Percentiles rank a stretch among this genome's conserved stretches.
phyloP scores from a whole-genome alignment of 441 rosid genomes.

The Gossypium davidsonii region DNA sequence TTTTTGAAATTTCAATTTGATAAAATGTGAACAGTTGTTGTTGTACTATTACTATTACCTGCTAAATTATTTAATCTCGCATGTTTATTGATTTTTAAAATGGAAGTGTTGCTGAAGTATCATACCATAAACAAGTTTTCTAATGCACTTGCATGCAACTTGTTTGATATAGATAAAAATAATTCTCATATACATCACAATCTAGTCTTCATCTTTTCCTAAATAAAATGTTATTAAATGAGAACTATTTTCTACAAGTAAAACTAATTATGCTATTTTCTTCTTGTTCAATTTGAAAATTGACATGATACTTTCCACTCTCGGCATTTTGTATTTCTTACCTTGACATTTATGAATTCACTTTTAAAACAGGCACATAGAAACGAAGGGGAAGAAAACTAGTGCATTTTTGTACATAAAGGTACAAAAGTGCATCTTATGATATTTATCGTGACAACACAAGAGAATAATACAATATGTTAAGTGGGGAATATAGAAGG shows the following conservation, averaged over 20 bases:
- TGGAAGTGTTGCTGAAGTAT: neutral
- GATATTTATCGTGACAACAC: neutral
- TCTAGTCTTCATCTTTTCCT: neutral
- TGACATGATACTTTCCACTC: neutral
- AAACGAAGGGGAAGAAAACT: neutral
- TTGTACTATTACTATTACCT: neutral
- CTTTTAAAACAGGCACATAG: neutral
- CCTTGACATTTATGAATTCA: constrained; percentile 1
- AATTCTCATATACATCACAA: neutral
- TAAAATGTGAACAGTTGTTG: neutral
- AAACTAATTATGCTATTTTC: constrained; percentile 9
- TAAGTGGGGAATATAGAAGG: constrained; percentile 19
- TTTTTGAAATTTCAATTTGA: neutral
- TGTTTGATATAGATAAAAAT: neutral
- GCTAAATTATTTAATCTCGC: neutral
- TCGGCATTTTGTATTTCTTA: neutral
- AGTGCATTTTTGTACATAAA: neutral
- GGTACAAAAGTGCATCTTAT: neutral
- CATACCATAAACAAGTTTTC: neutral
- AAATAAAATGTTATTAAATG: neutral
- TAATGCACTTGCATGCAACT: neutral
- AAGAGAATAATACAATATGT: constrained; percentile 3
- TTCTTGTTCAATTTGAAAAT: constrained; percentile 2
- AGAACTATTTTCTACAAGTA: neutral
- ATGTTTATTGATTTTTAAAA: neutral